Evolutionary conservation across 371 early-diverging fungal species (phyloP), one percentile per base, ranked within the genome.

Genomic region (Apophysomyces trapeziformis): DNA sequence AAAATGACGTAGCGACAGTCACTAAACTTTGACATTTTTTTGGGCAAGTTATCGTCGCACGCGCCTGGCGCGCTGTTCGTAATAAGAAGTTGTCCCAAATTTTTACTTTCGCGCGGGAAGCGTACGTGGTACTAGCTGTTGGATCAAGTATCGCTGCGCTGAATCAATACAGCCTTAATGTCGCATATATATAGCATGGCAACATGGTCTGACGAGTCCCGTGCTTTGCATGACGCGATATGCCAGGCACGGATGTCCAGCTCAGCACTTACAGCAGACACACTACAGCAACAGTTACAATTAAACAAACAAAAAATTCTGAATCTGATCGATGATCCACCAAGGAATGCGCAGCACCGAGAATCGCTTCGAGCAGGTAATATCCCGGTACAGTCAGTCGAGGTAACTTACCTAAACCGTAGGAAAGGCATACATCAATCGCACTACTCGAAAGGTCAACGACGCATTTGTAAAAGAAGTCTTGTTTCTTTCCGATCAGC

Each of bases 401-500:
- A 18, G 16, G 1, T 16, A 7, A 47, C 38, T 43, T 2, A 38
- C 35, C 41, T 44, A 14, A 38, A 57, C 45, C 56, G 11, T 57
- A 77, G 82, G 78, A 46, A 75, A 74, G 37, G 80, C 83, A 4
- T 75, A 82, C n/a, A 85, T 90, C 41, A 82, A 88, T 35, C 66
- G 82, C 38, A 76, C 69, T 39, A 63, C 71, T 18, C 80, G 80
- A 67, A 83, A 79, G 57, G 89, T 92, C 68, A 93, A 87, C 71
- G 74, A 78, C n/a, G 88, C 89, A 14, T 94, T 94, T 65, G 83
- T 84, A 61, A 63, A 77, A n/a, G 85, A 85, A 58, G 85, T 88
- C 5, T 67, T 89, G 38, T 80, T 86, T 70, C 69, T 95, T 44
- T 91, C 93, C 2, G 92, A 95, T 74, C 87, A 93, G 64, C 83